Evolutionary conservation across 148 eudicot genomes (phyloP), one percentile per base, ranked within the genome.

Genomic region (Linanthus parryae): DNA sequence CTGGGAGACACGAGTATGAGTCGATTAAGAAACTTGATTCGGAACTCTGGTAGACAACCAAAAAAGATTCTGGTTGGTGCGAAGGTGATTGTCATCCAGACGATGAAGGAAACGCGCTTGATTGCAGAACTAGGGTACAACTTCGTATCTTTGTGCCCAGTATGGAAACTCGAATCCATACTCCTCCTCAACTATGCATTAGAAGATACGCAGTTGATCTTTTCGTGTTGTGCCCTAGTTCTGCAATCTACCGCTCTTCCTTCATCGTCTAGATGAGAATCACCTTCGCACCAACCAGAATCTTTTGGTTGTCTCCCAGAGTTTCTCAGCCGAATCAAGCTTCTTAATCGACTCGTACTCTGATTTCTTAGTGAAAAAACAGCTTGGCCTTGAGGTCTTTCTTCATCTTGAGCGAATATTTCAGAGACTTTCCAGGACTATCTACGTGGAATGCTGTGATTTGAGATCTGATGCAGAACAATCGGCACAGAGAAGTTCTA

Each of bases 41-140:
- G 28, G 48, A 64, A 2, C 50, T 78, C 15, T 77, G 80, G n/a
- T n/a, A n/a, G n/a, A n/a, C n/a, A n/a, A n/a, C n/a, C n/a, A n/a
- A n/a, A n/a, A n/a, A n/a, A n/a, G n/a, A n/a, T n/a, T n/a, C n/a
- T 63, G 82, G 75, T 52, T 59, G 75, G 64, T 83, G 75, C 34
- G 78, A 79, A 0, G 81, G 81, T 58, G 76, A n/a, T n/a, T n/a
- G 76, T 0, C 78, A 78, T 15, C 61, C 76, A n/a, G 66, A 49
- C 35, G 94, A 84, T 78, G 73, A 78, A 60, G 36, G 52, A 31
- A 58, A 60, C n/a, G 94, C 82, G 18, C 63, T 78, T 65, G 81
- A 74, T 44, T 61, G 81, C 92, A 12, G 80, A 74, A 77, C 80
- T 81, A 53, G 87, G 92, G n/a, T n/a, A n/a, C n/a, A n/a, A n/a